Evolutionary conservation across 768 basidiomycete genomes (phyloP).

Genomic region (Auricularia sp.): DNA sequence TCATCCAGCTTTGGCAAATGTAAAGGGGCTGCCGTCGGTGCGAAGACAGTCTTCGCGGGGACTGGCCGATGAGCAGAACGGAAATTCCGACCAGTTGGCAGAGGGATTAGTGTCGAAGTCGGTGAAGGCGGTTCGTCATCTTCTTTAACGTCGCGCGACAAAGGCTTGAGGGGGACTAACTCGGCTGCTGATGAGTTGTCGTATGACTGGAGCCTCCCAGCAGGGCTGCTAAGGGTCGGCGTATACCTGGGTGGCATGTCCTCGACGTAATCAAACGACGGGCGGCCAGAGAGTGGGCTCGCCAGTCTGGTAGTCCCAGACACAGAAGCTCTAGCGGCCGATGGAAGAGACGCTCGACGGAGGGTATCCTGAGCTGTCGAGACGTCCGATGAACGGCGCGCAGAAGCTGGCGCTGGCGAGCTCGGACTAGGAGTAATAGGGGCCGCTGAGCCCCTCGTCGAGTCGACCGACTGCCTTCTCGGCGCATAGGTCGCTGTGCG

Average conservation of each 20-base stretch:
- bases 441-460: too few species aligned
- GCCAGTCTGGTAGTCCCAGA: too few species aligned
- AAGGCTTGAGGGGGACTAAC: neutral
- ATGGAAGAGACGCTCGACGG: neutral
- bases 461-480: too few species aligned
- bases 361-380: neutral
- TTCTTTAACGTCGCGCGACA: constrained; percentile 3
- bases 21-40: constrained; percentile 46
- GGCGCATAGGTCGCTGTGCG: too few species aligned
- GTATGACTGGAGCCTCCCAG: neutral
- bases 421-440: neutral
- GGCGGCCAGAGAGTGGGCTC: neutral
- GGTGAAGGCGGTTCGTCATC: constrained; percentile 8
- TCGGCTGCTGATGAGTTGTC: neutral
- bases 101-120: constrained; percentile 5
- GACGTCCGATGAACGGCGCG: neutral
- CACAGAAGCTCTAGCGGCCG: too few species aligned
- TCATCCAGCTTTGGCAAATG: constrained; percentile 53
- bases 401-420: neutral
- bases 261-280: neutral
- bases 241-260: neutral
- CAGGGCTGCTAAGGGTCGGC: neutral
- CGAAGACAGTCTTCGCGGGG: constrained; percentile 47
- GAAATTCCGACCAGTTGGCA: constrained; percentile 17
- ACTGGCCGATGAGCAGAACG: constrained; percentile 26